Base-by-base conservation (phyloP, 768 basidiomycete species). In the Panus rudis region DNA sequence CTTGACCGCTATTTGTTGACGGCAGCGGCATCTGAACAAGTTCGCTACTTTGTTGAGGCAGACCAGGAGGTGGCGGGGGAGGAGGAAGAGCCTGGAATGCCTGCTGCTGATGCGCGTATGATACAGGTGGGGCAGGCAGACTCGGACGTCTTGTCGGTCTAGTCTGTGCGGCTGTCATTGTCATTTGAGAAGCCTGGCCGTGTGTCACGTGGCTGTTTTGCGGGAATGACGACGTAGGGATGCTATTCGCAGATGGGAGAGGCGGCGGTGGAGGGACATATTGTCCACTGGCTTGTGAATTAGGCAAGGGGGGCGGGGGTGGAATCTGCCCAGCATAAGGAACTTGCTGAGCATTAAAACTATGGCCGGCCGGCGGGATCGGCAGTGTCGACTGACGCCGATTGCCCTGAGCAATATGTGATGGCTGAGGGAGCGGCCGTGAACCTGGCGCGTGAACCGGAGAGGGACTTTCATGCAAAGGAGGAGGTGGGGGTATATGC, bases 141-240 rank as follows among this genome's bases (percentile, higher is more conserved):
- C 71, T 69, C 6, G 72, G 65, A 27, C 68, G 70, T 37, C 74
- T 61, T n/a, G 68, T 39, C n/a, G n/a, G n/a, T n/a, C n/a, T n/a
- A n/a, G n/a, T n/a, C n/a, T n/a, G 12, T 37, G 28, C 14, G 44
- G 37, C 27, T 47, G 45, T 13, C 33, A 16, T 6, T 45, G 38
- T 2, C n/a, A n/a, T n/a, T n/a, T n/a, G 52, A 39, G 10, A n/a
- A n/a, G n/a, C n/a, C n/a, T n/a, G n/a, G n/a, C n/a, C n/a, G n/a
- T n/a, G n/a, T n/a, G n/a, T n/a, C n/a, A n/a, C n/a, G n/a, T 48
- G 47, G 1, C 47, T 47, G 17, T 41, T 52, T 27, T 43, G 47
- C 16, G 45, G 45, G 45, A 49, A 51, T 5, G 48, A 45, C 11
- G 51, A 50, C 27, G 52, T 51, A 10, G 45, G 52, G 6, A 14